A percentile compares a stretch with the other conserved stretches of the same genome.
phyloP scores from a whole-genome alignment of 202 grass and related monocot genomes.

The Cymbopogon flexuosus region DNA sequence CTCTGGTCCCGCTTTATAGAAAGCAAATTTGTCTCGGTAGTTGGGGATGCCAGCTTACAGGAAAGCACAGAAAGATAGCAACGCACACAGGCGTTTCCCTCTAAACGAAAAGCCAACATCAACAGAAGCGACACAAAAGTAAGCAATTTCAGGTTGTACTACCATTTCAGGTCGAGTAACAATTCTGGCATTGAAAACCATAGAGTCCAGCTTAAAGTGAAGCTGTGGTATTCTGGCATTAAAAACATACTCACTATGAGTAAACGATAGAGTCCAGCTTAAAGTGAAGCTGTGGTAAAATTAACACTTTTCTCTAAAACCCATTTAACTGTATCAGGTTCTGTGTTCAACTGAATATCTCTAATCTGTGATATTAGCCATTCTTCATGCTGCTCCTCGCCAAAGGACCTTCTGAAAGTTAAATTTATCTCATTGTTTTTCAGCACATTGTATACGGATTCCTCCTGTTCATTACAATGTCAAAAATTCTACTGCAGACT shows the following conservation, averaged over 20 bases:
- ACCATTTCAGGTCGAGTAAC: not conserved
- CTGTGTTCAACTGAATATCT: not conserved
- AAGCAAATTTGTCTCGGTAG: not conserved
- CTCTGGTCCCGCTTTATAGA: not conserved
- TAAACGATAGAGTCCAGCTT: not conserved
- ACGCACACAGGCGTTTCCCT: not conserved
- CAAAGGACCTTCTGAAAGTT: not conserved
- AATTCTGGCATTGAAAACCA: not conserved
- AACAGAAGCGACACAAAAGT: not conserved
- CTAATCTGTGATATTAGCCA: not conserved
- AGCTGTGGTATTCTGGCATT: not conserved
- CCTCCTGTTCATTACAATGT: not conserved
- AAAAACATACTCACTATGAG: not conserved
- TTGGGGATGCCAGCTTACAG: not conserved
- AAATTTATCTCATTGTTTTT: not conserved
- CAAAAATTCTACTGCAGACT: not conserved
- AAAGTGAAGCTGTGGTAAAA: not conserved
- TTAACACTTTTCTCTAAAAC: not conserved
- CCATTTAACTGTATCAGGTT: not conserved
- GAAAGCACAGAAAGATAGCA: not conserved
- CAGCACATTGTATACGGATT: not conserved
- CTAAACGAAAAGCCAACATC: not conserved
- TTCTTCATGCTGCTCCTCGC: not conserved
- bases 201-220: not conserved
- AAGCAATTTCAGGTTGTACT: too few relatives aligned